Evolutionary conservation across 768 basidiomycete genomes (phyloP), one percentile per base, ranked within the genome.

Genomic region (Trametes coccinea): DNA sequence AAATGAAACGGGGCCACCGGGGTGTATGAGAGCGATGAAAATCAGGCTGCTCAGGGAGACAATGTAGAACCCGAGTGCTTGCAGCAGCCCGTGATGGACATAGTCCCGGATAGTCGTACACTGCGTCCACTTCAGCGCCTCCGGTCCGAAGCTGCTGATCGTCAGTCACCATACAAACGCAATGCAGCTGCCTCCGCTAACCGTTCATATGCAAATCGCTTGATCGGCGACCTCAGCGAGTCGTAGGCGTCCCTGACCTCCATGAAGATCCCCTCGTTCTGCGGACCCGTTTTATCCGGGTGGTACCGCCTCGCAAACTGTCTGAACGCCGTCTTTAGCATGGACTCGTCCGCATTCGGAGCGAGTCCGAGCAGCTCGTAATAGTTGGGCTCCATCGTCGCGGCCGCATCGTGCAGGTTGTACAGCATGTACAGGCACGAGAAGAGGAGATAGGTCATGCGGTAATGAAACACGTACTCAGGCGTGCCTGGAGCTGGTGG

Each of bases 181-280:
- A 22, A 5, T 16, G 30, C n/a, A 17, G 41, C 29, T 5, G 9
- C 30, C 31, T n/a, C 22, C 5, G 16, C 82, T 54, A 66, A 90
- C 88, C 92, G 81, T 69, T 95, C 93, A 71, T 95, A 95, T 0
- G 92, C 93, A 76, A 93, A 94, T 51, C 92, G 75, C 47, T 85
- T 85, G 8, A 82, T 78, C 3, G 93, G 92, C 65, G 92, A 80
- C 71, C 87, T 91, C 30, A 95, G 72, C 1, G 88, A 86, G 64
- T 95, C 92, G 64, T 85, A 93, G 37, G 85, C 89, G 68, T 87
- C 84, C 60, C 90, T 76, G 4, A 90, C 85, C 48, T 76, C 72
- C 50, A 93, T 89, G 69, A 95, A 95, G 30, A 84, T 56, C 11
- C 78, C 79, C 64, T 86, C 87, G 7, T 87, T 87, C 17, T 76